These are phyloP conservation scores for Wakefieldia striispora DNA, from an alignment of 768 basidiomycete genomes.

Conservation along the genomic window DNA sequence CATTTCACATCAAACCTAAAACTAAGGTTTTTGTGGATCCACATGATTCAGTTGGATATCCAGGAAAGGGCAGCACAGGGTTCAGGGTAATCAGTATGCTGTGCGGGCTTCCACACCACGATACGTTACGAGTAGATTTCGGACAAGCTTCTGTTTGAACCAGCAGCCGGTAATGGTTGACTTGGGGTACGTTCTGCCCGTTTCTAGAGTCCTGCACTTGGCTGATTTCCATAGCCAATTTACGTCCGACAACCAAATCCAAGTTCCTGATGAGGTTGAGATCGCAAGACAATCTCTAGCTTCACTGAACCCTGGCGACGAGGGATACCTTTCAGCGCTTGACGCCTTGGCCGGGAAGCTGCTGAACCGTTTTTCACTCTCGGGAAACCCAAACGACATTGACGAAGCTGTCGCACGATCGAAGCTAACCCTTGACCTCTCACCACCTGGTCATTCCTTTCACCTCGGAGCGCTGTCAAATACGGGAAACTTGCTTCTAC, in stretches of 20 bases:
- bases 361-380: constrained; percentile 21
- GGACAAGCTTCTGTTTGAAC: neutral
- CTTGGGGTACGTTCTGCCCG: neutral
- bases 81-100: no score
- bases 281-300: constrained; percentile 10
- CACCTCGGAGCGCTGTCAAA: constrained; percentile 14
- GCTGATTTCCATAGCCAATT: neutral
- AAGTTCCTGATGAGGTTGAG: constrained; percentile 10
- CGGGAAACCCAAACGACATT: constrained; percentile 23
- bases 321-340: constrained; percentile 9
- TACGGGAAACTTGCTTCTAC: constrained; percentile 15
- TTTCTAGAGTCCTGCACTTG: neutral
- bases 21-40: no score
- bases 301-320: constrained; percentile 5
- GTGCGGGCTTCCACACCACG: no score
- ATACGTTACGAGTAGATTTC: no score
- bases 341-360: constrained; percentile 9
- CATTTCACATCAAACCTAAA: no score
- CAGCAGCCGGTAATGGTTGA: constrained; percentile 1
- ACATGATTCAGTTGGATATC: no score
- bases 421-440: constrained; percentile 19
- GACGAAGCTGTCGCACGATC: constrained; percentile 20
- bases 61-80: no score
- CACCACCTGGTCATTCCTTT: constrained; percentile 18
- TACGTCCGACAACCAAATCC: neutral